A percentile compares a stretch with the other conserved stretches of the same genome.
These are phyloP conservation scores for Vigna nakashimae DNA, from an alignment of 306 rosid genomes.

Conservation along the genomic window DNA sequence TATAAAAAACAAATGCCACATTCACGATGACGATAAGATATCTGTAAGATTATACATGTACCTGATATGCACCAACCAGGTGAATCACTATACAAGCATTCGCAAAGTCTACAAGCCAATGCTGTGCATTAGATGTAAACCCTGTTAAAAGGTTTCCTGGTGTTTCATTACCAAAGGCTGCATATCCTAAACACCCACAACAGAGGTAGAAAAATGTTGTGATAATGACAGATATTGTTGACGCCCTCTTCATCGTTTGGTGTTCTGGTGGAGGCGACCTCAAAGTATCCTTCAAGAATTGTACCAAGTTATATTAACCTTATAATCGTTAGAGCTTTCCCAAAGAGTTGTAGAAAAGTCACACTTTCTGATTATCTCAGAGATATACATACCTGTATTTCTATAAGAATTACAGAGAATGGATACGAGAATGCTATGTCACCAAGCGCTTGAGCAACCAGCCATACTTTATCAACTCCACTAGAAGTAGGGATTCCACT, in stretches of 20 bases:
- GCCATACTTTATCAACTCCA: slow-evolving; percentile 60
- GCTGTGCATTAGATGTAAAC: slow-evolving; percentile 55
- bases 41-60: slow-evolving; percentile 9
- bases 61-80: slow-evolving; percentile 91
- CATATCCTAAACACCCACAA: slow-evolving; percentile 78
- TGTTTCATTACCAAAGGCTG: slow-evolving; percentile 75
- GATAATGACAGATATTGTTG: slow-evolving; percentile 53
- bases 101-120: slow-evolving; percentile 78
- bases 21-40: not conserved
- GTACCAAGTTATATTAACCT: slow-evolving; percentile 29
- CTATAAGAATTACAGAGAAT: slow-evolving; percentile 81
- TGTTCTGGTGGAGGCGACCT: slow-evolving; percentile 87
- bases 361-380: not conserved
- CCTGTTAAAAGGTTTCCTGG: slow-evolving; percentile 84
- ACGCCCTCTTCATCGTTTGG: slow-evolving; percentile 66
- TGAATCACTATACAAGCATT: slow-evolving; percentile 76
- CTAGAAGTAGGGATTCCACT: slow-evolving; percentile 59
- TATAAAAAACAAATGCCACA: slow-evolving; percentile 2
- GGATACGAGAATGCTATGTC: slow-evolving; percentile 93
- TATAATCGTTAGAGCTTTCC: not conserved
- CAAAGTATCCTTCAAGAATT: slow-evolving; percentile 77
- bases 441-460: slow-evolving; percentile 83
- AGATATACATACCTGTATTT: slow-evolving; percentile 69
- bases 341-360: slow-evolving; percentile 9
- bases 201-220: slow-evolving; percentile 73